Evolutionary conservation across 2,329 filamentous ascomycete species (phyloP), one percentile per base, ranked within the genome.

Genomic region (Pseudonectria buxi): DNA sequence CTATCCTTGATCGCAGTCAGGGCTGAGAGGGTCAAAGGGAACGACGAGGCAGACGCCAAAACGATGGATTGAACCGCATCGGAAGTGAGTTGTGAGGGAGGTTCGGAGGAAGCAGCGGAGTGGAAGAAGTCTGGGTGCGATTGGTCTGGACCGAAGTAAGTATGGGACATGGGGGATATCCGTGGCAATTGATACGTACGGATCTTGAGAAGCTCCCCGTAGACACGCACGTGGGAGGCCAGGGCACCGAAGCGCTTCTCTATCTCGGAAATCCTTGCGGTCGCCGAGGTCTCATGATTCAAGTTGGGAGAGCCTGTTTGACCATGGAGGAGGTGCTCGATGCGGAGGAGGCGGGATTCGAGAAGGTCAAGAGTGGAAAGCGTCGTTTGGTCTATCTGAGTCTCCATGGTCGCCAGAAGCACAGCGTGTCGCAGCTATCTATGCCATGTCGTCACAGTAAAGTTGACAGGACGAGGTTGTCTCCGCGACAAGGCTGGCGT

Each of bases 241-340:
- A 79, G 61, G 24, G 57, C 53, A 11, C 64, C 60, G 49, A 79
- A 74, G 16, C 73, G 71, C 33, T 64, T 64, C 46, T 79, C 74
- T 1, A 79, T 63, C 26, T 72, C 63, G 37, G 64, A 64, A 28
- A 78, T 57, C 28, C 64, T 61, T 14, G 63, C 58, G 15, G 61
- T 47, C 0, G 69, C 66, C 1, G 73, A 63, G 12, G 57, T 56
- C 14, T 65, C 47, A 11, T 65, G 57, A 3, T 56, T 44, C 5
- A 51, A 44, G 0, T 57, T 47, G 2, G 57, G 46, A 3, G 61
- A 53, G 2, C 55, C 45, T 3, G 59, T 36, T 4, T 66, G 59
- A 16, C 76, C 76, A 47, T 73, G 69, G 29, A 81, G 64, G 3
- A 78, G 56, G 45, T 78, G 74, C 48, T 81, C 76, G 39, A 80